Evolutionary conservation across 169 alveolate species (phyloP).

Genomic region (Theileria parva): DNA sequence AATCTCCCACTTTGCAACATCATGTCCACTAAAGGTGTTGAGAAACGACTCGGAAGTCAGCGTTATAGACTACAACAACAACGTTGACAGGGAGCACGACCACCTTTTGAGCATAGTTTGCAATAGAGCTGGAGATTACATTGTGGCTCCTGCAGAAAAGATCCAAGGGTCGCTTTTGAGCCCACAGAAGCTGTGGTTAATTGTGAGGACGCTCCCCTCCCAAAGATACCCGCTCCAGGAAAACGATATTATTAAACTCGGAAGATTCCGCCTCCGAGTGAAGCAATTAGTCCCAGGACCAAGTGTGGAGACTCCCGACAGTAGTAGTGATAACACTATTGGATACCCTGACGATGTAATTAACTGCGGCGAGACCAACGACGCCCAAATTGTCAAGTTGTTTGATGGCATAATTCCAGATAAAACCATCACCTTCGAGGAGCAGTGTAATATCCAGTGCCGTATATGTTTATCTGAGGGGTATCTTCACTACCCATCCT

Average conservation of each 20-base stretch:
- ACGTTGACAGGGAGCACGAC: constrained; percentile 39
- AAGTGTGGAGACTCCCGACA: constrained; percentile 22
- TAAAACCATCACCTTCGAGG: constrained; percentile 21
- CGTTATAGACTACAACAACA: constrained; percentile 14
- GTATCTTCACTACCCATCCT: constrained; percentile 68
- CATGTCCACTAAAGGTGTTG: constrained; percentile 44
- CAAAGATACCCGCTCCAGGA: constrained; percentile 84
- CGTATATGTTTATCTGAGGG: constrained; percentile 92
- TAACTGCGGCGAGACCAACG: constrained; percentile 1
- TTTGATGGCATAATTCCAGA: constrained; percentile 48
- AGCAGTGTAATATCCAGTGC: constrained; percentile 78
- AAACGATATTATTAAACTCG: constrained; percentile 90
- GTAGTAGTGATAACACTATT: constrained; percentile 20
- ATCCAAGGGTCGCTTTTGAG: constrained; percentile 29
- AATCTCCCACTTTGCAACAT: constrained; percentile 61
- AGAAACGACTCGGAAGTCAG: constrained; percentile 48
- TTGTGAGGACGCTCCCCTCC: constrained; percentile 84
- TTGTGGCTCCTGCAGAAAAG: constrained; percentile 75
- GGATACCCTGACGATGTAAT: constrained; percentile 8
- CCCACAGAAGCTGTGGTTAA: constrained; percentile 89
- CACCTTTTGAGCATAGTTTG: constrained; percentile 42
- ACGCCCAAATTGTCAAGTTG: constrained; percentile 6
- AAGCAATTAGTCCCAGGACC: constrained; percentile 76
- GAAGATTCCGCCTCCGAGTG: constrained; percentile 90
- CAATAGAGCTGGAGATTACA: constrained; percentile 51